These are phyloP conservation scores for Picea sitchensis DNA, from an alignment of 75 land plant species.

Conservation along the genomic window DNA sequence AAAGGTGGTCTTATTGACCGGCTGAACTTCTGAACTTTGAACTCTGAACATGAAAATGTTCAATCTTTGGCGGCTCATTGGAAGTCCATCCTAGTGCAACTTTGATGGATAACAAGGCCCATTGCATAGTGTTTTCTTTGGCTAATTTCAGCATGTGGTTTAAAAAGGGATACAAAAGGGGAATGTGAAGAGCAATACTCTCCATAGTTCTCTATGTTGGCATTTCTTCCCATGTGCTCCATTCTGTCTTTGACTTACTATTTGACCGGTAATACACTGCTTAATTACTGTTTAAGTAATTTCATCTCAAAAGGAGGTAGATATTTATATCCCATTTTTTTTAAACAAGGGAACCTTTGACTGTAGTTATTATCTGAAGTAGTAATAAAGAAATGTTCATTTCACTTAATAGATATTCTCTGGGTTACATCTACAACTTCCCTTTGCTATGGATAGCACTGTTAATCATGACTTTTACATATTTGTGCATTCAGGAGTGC, in stretches of 20 bases:
- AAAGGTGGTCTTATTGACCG: too few relatives aligned
- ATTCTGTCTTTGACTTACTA: neutral
- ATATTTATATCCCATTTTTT: neutral
- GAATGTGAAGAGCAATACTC: neutral
- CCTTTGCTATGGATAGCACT: neutral
- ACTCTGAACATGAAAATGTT: too few relatives aligned
- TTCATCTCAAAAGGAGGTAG: neutral
- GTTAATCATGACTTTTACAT: neutral
- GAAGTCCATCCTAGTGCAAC: too few relatives aligned
- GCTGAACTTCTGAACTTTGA: too few relatives aligned
- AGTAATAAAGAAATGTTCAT: neutral
- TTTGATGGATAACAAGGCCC: too few relatives aligned
- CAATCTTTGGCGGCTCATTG: too few relatives aligned
- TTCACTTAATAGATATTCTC: neutral
- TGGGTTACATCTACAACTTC: neutral
- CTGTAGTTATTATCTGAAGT: neutral
- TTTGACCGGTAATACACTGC: neutral
- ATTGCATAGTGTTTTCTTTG: neutral
- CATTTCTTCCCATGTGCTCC: neutral
- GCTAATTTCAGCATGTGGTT: neutral
- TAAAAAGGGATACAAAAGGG: neutral
- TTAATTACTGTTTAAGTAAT: neutral
- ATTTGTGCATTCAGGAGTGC: constrained; percentile 26
- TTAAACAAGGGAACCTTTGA: neutral
- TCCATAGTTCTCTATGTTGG: neutral